Evolutionary conservation across 2,329 filamentous ascomycete species (phyloP).

Genomic region (Calonectria pseudoturangicola): DNA sequence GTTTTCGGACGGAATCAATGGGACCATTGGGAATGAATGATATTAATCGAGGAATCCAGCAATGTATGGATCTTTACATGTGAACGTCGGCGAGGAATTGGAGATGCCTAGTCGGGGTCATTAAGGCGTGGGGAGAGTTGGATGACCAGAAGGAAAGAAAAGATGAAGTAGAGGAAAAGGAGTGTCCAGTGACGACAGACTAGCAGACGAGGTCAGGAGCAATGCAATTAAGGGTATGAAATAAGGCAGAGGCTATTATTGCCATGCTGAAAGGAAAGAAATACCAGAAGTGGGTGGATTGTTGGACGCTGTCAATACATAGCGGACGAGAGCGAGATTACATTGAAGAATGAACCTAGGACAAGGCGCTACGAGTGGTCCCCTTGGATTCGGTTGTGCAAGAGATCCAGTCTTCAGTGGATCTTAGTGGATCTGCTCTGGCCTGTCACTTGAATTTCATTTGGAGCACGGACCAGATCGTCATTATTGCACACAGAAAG

Average conservation of each 20-base stretch:
- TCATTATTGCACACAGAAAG: neutral
- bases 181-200: neutral
- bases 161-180: neutral
- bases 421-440: slow-evolving; percentile 1
- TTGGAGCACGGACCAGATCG: neutral
- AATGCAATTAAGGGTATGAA: neutral
- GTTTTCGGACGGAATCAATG: neutral
- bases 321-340: neutral
- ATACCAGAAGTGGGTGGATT: neutral
- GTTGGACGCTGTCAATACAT: neutral
- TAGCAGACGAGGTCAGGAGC: neutral
- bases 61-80: slow-evolving; percentile 8
- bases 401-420: neutral
- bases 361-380: neutral
- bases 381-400: slow-evolving; percentile 13
- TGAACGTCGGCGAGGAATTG: neutral
- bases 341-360: neutral
- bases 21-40: slow-evolving; percentile 8
- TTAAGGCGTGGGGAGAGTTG: neutral
- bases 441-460: neutral
- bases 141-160: neutral
- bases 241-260: neutral
- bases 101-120: neutral
- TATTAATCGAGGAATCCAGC: neutral
- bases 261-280: slow-evolving; percentile 4